Base-by-base conservation (phyloP, 805 yeast species). In the Ascoidea rubescens region DNA sequence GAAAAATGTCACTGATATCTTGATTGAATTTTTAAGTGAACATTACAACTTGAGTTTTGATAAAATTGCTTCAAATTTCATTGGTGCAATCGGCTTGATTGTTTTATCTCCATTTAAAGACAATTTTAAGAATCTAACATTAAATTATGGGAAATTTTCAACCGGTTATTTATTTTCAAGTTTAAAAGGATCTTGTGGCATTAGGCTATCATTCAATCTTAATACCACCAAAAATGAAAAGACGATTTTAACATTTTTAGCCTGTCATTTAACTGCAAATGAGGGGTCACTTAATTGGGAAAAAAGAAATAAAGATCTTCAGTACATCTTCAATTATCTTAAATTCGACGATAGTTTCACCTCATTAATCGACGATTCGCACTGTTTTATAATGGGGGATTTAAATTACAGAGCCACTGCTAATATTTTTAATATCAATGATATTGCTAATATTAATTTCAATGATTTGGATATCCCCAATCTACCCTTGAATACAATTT, bases 381-480 rank as follows among this genome's bases (percentile, higher is more conserved):
- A 85, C 61, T 66, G 82, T 5, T 83, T 89, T 60, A 64, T 89
- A 51, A 67, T 87, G 72, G 98, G 98, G 0, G 98, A 90, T 65
- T 69, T 90, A 59, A 90, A 90, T 62, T 90, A 85, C 64, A 71
- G 98, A 47, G 75, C 84, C 17, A 57, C 60, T 1, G 64, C 64
- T 5, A 64, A 61, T 10, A 57, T 61, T 5, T 54, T 54, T 48
- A 53, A 56, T 45, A 55, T 52, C 10, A 48, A 52, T 52, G 57
- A 43, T 10, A 52, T 56, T 2, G 58, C 58, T 50, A 57, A 51
- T 44, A 51, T 56, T 7, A 57, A 56, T 21, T 49, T 53, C 6
- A 52, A 50, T 8, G 50, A 55, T 2, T 53, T 58, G 5, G 54
- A 45, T 4, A 53, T 52, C 1, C 49, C 17, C 10, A 47, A 46